Base-by-base conservation (phyloP, 345 rosid species). In the Populus ilicifolia region DNA sequence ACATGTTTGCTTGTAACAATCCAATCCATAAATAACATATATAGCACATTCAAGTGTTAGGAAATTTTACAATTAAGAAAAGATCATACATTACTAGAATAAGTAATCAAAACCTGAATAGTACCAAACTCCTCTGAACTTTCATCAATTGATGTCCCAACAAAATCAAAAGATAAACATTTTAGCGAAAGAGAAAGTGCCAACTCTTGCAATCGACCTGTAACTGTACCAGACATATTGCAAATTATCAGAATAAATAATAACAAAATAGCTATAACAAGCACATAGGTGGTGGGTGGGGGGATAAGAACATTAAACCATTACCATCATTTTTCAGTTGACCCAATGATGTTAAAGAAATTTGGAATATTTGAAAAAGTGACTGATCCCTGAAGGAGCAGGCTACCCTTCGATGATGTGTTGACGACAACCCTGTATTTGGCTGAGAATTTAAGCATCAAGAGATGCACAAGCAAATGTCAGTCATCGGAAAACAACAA, bases 111-210 rank as follows among this genome's bases (percentile, higher is more conserved):
- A 84, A 94, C 99, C 99, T 94, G 99, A 82, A 96, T 94, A 39
- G 98, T 94, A 80, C 98, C 99, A 89, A 94, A 96, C 86, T 96
- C 99, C 82, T 94, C 98, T 43, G 99, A 92, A 80, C 97, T 92
- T 89, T 96, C 99, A 83, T 96, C 99, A 80, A 92, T 87, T 54
- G 97, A 89, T 70, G 99, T 93, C 83, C 99, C 99, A 83, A 89
- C 98, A 84, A 96, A 96, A 86, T 96, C 98, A 86, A 92, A 96
- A 23, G 99, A 96, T 75, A 96, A 88, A 79, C 99, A 96, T 86
- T 90, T 91, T 72, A 92, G 92, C 5, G 97, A 87, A 80, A 96
- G 99, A 72, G 99, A 92, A 77, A 96, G 93, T n/a, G 97, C 94
- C 86, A 94, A 83, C 87, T 90, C 98, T 86, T 94, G 97, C 88